These are phyloP conservation scores for Viola odorata DNA, from an alignment of 345 rosid species.

Conservation along the genomic window DNA sequence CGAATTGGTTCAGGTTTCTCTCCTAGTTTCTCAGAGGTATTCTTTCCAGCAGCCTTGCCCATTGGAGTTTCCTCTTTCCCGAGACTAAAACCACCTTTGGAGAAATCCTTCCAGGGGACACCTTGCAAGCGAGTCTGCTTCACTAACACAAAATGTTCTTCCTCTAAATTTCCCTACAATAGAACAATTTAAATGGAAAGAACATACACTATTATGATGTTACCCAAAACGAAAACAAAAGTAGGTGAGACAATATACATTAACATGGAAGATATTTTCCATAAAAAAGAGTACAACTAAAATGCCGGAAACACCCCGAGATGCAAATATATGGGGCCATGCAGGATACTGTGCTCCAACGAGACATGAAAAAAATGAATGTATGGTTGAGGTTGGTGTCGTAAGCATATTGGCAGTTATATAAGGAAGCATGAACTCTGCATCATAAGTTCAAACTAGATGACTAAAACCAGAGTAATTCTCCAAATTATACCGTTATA, in stretches of 20 bases:
- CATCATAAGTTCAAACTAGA: background rate
- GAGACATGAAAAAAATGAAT: background rate
- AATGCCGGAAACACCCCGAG: constrained; percentile 2
- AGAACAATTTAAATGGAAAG: constrained; percentile 19
- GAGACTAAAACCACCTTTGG: constrained; percentile 43
- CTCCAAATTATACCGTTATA: too few relatives aligned
- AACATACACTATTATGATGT: constrained; percentile 14
- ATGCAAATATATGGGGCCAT: constrained; percentile 5
- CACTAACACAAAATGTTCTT: constrained; percentile 34
- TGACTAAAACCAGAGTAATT: background rate
- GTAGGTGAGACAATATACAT: constrained; percentile 10
- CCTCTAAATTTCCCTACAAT: constrained; percentile 55
- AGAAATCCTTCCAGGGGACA: constrained; percentile 71
- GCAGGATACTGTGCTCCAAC: constrained; percentile 7
- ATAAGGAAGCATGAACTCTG: constrained; percentile 2
- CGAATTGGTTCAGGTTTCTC: constrained; percentile 53
- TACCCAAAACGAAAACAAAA: constrained; percentile 8
- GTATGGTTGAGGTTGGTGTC: constrained; percentile 2
- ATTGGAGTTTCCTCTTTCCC: constrained; percentile 49
- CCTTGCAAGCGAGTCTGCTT: constrained; percentile 59
- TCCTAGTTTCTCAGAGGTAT: constrained; percentile 41
- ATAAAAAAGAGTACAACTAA: constrained; percentile 10
- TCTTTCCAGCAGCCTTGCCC: constrained; percentile 45
- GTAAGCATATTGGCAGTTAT: background rate
- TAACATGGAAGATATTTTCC: constrained; percentile 24